phyloP scores from a whole-genome alignment of 2,329 filamentous ascomycete species.

The Pochonia chlamydosporia region DNA sequence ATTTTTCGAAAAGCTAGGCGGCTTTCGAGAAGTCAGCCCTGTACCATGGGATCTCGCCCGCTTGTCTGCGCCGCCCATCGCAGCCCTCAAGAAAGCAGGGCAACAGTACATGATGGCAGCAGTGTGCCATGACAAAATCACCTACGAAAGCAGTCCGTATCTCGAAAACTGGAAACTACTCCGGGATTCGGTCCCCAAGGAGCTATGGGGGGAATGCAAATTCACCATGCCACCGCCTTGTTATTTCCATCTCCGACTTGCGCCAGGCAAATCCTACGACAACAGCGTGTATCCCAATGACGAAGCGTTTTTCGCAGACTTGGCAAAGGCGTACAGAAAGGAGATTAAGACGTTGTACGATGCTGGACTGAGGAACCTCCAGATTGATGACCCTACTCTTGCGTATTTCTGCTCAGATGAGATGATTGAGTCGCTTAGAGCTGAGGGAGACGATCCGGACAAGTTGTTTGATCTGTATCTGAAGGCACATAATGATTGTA shows the following conservation, averaged over 20 bases:
- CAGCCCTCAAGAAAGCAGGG: conserved; percentile 30
- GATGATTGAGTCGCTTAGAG: conserved; percentile 53
- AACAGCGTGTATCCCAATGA: conserved; percentile 45
- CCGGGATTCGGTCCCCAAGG: conserved; percentile 41
- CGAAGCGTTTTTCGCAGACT: conserved; percentile 51
- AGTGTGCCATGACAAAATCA: conserved; percentile 37
- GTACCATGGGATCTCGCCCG: conserved; percentile 32
- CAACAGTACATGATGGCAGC: conserved; percentile 33
- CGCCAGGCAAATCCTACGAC: conserved; percentile 46
- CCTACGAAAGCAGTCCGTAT: conserved; percentile 33
- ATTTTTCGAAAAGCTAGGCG: conserved; percentile 41
- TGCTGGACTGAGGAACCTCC: conserved; percentile 49
- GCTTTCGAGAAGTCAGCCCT: conserved; percentile 31
- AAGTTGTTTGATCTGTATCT: conserved; percentile 65
- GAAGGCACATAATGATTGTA: conserved; percentile 66
- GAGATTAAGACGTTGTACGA: conserved; percentile 50
- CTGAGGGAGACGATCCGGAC: conserved; percentile 55
- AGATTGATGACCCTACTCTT: conserved; percentile 59
- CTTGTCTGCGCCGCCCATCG: conserved; percentile 31
- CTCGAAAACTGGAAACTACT: conserved; percentile 37
- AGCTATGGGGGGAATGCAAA: conserved; percentile 59
- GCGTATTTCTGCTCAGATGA: conserved; percentile 63
- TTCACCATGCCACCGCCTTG: conserved; percentile 61
- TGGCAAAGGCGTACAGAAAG: conserved; percentile 48
- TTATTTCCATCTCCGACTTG: conserved; percentile 57